A percentile compares a stretch with the other conserved stretches of the same genome.
Evolutionary conservation across 768 basidiomycete genomes (phyloP).

Genomic region (Tephrocybe sp.): DNA sequence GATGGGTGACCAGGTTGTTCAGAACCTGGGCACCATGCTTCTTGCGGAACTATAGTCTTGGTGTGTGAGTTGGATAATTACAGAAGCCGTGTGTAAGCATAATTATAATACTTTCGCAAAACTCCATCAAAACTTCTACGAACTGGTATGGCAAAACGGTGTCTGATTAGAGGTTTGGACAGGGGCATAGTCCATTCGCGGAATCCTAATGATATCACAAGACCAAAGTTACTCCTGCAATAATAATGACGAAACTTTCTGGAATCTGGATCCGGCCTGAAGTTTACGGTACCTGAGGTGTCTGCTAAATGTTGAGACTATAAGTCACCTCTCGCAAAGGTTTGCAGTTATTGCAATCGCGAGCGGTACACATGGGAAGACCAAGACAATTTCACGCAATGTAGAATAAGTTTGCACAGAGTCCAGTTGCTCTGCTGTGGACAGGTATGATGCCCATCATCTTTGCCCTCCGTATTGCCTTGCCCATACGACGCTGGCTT

Average conservation of each 20-base stretch:
- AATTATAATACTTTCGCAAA: conserved; percentile 12
- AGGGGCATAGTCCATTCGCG: conserved; percentile 5
- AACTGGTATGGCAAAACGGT: conserved; percentile 11
- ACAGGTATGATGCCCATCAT: conserved; percentile 86
- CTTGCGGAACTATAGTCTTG: conserved; percentile 76
- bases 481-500: conserved; percentile 74
- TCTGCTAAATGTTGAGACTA: too few relatives aligned
- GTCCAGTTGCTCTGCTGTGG: conserved; percentile 34
- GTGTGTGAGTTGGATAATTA: conserved; percentile 8
- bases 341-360: too few relatives aligned
- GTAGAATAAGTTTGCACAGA: neutral
- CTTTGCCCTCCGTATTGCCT: conserved; percentile 85
- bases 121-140: neutral
- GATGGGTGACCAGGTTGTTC: conserved; percentile 96
- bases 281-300: conserved; percentile 2
- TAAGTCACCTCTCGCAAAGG: too few relatives aligned
- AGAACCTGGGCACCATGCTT: conserved; percentile 92
- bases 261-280: conserved; percentile 6
- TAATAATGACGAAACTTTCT: too few relatives aligned
- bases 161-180: conserved; percentile 6
- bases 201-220: conserved; percentile 24
- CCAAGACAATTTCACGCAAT: neutral
- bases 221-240: conserved; percentile 31
- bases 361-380: too few relatives aligned
- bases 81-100: conserved; percentile 14